Conservation (phyloP, 2,329 filamentous ascomycete genomes). For the Whalleya microplaca region DNA sequence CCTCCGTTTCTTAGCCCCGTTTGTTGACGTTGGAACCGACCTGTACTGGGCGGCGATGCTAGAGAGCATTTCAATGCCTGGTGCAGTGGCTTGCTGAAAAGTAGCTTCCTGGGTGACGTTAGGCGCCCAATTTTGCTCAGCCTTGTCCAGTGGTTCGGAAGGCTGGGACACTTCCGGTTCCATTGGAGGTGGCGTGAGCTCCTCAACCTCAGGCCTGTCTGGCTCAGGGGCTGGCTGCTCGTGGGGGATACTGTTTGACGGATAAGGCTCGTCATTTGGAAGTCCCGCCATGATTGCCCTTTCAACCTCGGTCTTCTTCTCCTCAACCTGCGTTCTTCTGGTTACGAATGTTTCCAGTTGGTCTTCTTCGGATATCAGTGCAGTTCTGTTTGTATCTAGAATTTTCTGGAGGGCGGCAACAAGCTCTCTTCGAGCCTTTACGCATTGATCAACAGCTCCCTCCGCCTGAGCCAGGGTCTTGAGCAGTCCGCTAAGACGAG, state of each 20-base stretch:
- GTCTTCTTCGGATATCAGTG: constrained; percentile 70
- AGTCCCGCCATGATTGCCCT: constrained; percentile 87
- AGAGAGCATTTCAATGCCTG: constrained; percentile 46
- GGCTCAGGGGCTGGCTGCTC: constrained; percentile 59
- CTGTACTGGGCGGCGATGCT: constrained; percentile 50
- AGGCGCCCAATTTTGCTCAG: constrained; percentile 27
- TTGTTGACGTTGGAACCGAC: constrained; percentile 52
- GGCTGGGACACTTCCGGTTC: constrained; percentile 27
- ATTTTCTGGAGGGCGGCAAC: constrained; percentile 83
- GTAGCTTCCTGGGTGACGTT: constrained; percentile 28
- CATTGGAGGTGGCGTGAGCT: constrained; percentile 78
- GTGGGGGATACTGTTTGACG: constrained; percentile 51
- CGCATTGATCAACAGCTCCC: constrained; percentile 83
- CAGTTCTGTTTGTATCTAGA: constrained; percentile 71
- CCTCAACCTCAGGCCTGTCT: constrained; percentile 80
- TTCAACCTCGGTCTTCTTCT: constrained; percentile 87
- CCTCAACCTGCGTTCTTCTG: constrained; percentile 75
- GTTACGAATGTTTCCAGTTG: constrained; percentile 65
- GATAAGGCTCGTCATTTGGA: constrained; percentile 57
- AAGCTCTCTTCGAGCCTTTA: constrained; percentile 80
- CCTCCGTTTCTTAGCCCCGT: constrained; percentile 61
- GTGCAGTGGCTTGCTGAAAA: constrained; percentile 29
- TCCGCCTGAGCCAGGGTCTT: constrained; percentile 89
- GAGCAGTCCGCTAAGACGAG: constrained; percentile 84
- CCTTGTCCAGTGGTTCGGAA: constrained; percentile 21